Conservation (phyloP, 805 yeast species). For the Wickerhamomyces rabaulensis region DNA sequence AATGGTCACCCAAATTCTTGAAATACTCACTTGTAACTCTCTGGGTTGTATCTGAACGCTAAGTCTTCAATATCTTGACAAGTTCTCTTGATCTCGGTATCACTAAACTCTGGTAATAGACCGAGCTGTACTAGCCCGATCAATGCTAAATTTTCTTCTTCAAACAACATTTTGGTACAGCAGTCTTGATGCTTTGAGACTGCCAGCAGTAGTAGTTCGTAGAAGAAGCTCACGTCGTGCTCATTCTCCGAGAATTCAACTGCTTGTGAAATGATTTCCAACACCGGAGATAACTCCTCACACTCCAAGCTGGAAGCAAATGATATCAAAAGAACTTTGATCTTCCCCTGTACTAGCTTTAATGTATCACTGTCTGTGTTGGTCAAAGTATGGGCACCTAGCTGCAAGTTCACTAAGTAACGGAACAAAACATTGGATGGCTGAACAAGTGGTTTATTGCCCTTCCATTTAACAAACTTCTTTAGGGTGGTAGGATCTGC, state of each 20-base stretch:
- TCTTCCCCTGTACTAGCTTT: conserved; percentile 14
- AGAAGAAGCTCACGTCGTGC: not conserved
- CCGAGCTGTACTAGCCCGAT: not conserved
- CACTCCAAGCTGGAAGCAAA: not conserved
- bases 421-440: conserved; percentile 28
- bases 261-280: not conserved
- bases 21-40: not conserved
- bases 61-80: not conserved
- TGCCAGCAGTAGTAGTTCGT: not conserved
- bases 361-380: conserved; percentile 14
- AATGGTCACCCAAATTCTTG: too few relatives aligned
- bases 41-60: not conserved
- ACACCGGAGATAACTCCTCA: not conserved
- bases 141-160: not conserved
- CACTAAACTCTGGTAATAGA: not conserved
- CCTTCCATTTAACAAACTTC: conserved; percentile 29
- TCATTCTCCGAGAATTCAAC: not conserved
- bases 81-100: not conserved
- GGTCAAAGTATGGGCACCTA: conserved; percentile 25
- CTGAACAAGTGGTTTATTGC: conserved; percentile 28
- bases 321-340: conserved; percentile 3
- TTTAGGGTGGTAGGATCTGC: conserved; percentile 16
- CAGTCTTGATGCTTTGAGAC: not conserved
- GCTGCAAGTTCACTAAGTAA: conserved; percentile 29
- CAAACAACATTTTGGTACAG: not conserved